Base-by-base conservation (phyloP, 2,329 filamentous ascomycete species). In the Coleophoma crateriformis region DNA sequence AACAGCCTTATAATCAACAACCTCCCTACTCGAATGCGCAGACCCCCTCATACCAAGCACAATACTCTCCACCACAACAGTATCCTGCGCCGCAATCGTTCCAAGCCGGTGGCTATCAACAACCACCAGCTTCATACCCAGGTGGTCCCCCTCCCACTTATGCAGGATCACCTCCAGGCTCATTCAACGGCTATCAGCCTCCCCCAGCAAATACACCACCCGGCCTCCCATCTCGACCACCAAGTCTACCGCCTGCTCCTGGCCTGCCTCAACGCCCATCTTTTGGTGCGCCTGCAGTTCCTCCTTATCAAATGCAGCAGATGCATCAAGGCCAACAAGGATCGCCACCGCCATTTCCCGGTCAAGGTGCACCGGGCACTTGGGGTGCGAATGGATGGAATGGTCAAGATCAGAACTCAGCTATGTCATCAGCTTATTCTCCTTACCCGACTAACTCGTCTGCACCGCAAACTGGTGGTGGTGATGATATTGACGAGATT, bases 401-500 rank as follows among this genome's bases (percentile, higher is more conserved):
- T 54, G 64, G 57, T 45, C 61, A 64, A 60, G 60, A 65, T 51
- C 62, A 66, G 54, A 66, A 64, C 51, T 51, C 63, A 66, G 63
- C 62, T 65, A 66, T 65, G 63, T 64, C 64, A 61, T 59, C 64
- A 64, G 63, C 58, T 55, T 65, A 66, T 58, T 62, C 61, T 63
- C 55, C 59, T 60, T 61, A 62, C 56, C 50, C 63, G 54, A 59
- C 63, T 65, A 69, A 63, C 54, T 67, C 71, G 33, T 71, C 73
- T 42, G 69, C 72, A n/a, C 41, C 41, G 32, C 19, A 44, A 27
- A 44, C 41, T 27, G 41, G 41, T 32, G 12, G 69, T 73, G 48
- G 74, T 48, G 82, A 85, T 61, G 79, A 84, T 53, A 84, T 85
- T 60, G 82, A 85, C 62, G 74, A 81, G 61, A 66, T 84, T 56